A percentile compares a stretch with the other conserved stretches of the same genome.
Evolutionary conservation across 2,329 filamentous ascomycete species (phyloP).

Genomic region (Alternaria gaisen): DNA sequence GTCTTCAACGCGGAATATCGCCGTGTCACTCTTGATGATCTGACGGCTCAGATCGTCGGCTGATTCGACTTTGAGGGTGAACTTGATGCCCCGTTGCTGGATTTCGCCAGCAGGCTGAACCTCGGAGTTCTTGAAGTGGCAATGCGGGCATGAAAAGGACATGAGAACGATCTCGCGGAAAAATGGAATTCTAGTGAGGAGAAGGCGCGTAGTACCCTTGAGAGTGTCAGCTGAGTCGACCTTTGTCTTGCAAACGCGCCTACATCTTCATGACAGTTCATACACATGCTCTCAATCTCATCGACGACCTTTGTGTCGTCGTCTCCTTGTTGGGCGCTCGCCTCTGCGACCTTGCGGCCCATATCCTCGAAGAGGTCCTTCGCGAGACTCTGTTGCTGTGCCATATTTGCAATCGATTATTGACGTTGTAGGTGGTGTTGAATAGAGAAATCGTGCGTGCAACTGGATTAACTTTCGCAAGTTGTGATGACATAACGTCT

Average conservation of each 20-base stretch:
- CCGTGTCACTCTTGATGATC: slow-evolving; percentile 91
- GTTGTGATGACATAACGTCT: slow-evolving; percentile 29
- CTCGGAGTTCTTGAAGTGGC: slow-evolving; percentile 88
- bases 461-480: slow-evolving; percentile 12
- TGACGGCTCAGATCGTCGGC: slow-evolving; percentile 81
- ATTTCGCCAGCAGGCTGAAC: slow-evolving; percentile 92
- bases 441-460: not conserved
- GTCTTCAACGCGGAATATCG: slow-evolving; percentile 85
- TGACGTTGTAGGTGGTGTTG: not conserved
- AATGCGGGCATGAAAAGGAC: slow-evolving; percentile 93
- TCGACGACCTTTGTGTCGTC: slow-evolving; percentile 60
- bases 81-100: slow-evolving; percentile 86
- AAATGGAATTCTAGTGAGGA: slow-evolving; percentile 92
- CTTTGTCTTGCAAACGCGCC: slow-evolving; percentile 13
- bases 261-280: slow-evolving; percentile 63
- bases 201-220: slow-evolving; percentile 82
- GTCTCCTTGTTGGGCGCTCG: slow-evolving; percentile 45
- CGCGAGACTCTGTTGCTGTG: slow-evolving; percentile 50
- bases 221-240: slow-evolving; percentile 26
- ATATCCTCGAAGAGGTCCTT: slow-evolving; percentile 63
- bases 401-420: slow-evolving; percentile 35
- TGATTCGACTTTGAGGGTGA: slow-evolving; percentile 79
- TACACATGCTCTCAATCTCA: slow-evolving; percentile 63
- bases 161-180: slow-evolving; percentile 98
- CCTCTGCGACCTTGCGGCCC: slow-evolving; percentile 58